A percentile compares a stretch with the other conserved stretches of the same genome.
Conservation (phyloP, 1,284 basidiomycete genomes). For the Cutaneotrichosporon sp. region DNA sequence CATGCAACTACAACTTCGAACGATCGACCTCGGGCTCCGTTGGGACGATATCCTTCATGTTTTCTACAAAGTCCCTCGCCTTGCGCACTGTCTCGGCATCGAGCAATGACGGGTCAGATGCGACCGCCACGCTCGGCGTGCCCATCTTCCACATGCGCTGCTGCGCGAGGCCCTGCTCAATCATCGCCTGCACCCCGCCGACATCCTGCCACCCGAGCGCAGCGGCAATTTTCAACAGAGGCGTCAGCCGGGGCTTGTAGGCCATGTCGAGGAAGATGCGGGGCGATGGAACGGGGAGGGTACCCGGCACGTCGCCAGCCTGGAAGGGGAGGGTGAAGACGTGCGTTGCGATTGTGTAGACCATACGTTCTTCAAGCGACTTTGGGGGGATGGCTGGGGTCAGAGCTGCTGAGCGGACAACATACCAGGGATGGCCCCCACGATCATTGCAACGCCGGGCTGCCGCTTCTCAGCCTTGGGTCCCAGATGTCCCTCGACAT, state of each 20-base stretch:
- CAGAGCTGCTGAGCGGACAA: background rate
- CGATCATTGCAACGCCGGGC: slow-evolving; percentile 9
- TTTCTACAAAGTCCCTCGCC: background rate
- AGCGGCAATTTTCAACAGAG: slow-evolving; percentile 28
- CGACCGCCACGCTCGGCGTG: background rate
- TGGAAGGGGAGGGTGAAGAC: slow-evolving; percentile 5
- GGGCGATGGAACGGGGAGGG: background rate
- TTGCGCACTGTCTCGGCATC: background rate
- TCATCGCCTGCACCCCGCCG: slow-evolving; percentile 43
- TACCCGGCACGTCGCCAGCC: background rate
- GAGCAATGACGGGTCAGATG: background rate
- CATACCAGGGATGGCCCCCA: slow-evolving; percentile 19
- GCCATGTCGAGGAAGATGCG: slow-evolving; percentile 45
- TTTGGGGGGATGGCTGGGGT: slow-evolving; percentile 8
- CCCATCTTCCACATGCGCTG: slow-evolving; percentile 13
- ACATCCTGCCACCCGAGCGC: slow-evolving; percentile 30
- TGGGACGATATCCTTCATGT: background rate
- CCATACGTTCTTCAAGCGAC: slow-evolving; percentile 9
- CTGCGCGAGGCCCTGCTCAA: slow-evolving; percentile 46
- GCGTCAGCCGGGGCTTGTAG: slow-evolving; percentile 45
- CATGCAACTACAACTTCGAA: background rate
- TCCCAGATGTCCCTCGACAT: background rate
- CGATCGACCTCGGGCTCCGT: background rate
- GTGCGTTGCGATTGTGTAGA: slow-evolving; percentile 17
- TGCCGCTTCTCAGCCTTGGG: background rate